Base-by-base conservation (phyloP, 306 rosid genomes). In the Luffa aegyptiaca region DNA sequence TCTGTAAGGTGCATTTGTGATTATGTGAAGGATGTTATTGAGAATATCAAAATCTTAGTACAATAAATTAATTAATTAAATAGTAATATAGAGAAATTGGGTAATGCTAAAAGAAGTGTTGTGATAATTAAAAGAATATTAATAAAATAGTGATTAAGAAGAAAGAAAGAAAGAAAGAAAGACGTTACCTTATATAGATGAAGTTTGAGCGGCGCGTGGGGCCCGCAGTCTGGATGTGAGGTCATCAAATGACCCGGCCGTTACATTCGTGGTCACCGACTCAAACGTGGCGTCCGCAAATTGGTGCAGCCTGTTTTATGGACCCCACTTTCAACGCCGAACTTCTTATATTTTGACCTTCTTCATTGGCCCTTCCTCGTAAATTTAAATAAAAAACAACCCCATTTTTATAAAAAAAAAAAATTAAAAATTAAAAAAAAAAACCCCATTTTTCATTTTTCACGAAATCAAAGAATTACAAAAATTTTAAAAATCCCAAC, bases 191-290 rank as follows among this genome's bases (percentile, higher is more conserved):
- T 53, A 52, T 51, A 12, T 63, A 21, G 71, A 82, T 21, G 71
- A 76, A 85, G 72, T 53, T 20, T 21, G 80, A 85, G 78, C 85
- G 87, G 87, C 86, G 84, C 39, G 88, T 82, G 89, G 88, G 84
- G 18, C 81, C 85, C 84, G 0, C 10, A 8, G 36, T 35, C 61
- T 11, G 16, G 11, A 55, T 13, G 46, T 86, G 85, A 83, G 80
- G 81, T 88, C 86, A 90, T 75, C 80, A 18, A 72, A 80, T 20
- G 26, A 64, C 81, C 46, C 62, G 83, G 83, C 88, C 84, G 87
- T 85, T 85, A 81, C 88, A 70, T 79, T 84, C 84, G 12, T 58
- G 65, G 82, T 82, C 86, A 78, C 82, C 86, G 73, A 57, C 81
- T 65, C 48, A 44, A 16, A 85, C 90, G 90, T 87, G 94, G 88